Conservation (phyloP, 2,329 filamentous ascomycete species). For the Nectriaceae sp. region DNA sequence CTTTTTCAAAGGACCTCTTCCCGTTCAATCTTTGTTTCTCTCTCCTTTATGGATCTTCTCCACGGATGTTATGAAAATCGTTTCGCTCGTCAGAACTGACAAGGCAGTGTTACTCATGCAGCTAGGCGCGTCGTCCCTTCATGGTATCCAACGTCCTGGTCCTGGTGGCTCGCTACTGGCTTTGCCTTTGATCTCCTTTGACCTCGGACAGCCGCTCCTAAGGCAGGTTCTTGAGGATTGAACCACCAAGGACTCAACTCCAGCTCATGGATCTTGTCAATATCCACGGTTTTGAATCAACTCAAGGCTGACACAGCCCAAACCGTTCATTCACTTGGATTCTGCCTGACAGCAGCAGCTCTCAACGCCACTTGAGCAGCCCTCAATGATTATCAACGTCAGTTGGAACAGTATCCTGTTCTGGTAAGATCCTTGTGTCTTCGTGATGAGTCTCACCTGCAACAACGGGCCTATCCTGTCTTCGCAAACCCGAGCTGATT, state of each 20-base stretch:
- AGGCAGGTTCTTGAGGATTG: too few species aligned
- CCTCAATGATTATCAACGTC: not conserved
- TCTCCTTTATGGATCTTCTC: conserved; percentile 20
- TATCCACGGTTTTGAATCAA: not conserved
- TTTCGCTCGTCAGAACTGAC: conserved; percentile 24
- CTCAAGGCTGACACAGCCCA: not conserved
- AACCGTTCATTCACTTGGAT: conserved; percentile 1
- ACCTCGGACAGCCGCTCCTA: too few species aligned
- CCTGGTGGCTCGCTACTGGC: too few species aligned
- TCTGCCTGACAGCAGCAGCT: not conserved
- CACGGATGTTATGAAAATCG: conserved; percentile 16
- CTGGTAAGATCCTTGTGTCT: not conserved
- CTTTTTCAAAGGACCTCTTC: conserved; percentile 39
- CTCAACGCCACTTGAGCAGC: too few species aligned
- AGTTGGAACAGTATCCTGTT: not conserved
- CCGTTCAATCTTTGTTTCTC: conserved; percentile 11
- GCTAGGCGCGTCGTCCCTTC: conserved; percentile 18
- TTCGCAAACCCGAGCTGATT: too few species aligned
- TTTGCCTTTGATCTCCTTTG: too few species aligned
- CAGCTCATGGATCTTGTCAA: too few species aligned
- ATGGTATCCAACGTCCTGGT: too few species aligned
- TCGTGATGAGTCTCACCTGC: not conserved
- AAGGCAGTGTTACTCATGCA: conserved; percentile 26
- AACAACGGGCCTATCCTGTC: too few species aligned
- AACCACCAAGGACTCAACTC: too few species aligned